Conservation (phyloP, 2,329 filamentous ascomycete genomes). For the Neonectria ditissima region DNA sequence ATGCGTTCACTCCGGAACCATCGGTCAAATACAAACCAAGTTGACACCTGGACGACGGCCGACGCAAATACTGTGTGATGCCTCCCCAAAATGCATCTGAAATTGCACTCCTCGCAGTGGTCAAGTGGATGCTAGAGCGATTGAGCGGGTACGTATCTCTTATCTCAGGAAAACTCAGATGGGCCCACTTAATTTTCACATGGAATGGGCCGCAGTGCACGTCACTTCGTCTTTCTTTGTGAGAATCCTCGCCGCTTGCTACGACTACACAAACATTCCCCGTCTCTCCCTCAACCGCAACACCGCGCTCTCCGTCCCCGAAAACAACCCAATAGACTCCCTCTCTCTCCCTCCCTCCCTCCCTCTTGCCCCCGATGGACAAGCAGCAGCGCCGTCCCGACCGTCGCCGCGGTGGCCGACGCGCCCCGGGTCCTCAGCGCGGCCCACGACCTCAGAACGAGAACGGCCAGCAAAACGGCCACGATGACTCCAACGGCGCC, state of each 20-base stretch:
- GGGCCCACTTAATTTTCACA: neutral
- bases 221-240: neutral
- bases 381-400: constrained; percentile 9
- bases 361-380: neutral
- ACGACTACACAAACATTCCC: neutral
- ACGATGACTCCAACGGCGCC: neutral
- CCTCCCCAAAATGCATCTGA: neutral
- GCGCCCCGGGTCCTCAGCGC: neutral
- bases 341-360: neutral
- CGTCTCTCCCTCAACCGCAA: neutral
- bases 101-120: neutral
- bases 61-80: too few species aligned
- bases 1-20: too few species aligned
- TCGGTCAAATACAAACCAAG: too few species aligned
- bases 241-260: neutral
- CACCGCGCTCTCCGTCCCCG: neutral
- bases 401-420: constrained; percentile 3
- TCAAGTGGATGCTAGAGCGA: neutral
- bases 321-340: neutral
- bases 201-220: neutral
- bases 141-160: neutral
- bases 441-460: neutral
- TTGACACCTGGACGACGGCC: too few species aligned
- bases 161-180: neutral
- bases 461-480: neutral